Conservation (phyloP, 2,329 filamentous ascomycete species). For the Neofusicoccum umdonicola region DNA sequence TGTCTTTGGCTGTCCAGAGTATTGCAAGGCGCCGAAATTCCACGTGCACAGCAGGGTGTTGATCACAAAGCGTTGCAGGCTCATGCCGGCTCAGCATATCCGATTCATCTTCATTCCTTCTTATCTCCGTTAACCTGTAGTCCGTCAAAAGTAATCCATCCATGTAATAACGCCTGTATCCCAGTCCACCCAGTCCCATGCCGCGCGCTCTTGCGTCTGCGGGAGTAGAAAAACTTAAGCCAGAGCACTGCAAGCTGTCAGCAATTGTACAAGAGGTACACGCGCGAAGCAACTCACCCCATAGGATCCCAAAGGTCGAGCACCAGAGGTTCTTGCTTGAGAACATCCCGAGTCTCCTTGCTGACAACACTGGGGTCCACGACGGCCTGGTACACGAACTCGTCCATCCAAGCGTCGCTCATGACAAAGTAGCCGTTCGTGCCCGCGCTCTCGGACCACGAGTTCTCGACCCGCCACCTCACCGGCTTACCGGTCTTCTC, state of each 20-base stretch:
- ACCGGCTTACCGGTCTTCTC: constrained; percentile 57
- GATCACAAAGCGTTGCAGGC: too few relatives aligned
- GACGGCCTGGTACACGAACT: constrained; percentile 82
- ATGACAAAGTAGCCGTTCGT: constrained; percentile 86
- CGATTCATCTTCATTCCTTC: too few relatives aligned
- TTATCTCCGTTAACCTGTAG: neutral
- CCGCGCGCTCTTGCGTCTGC: neutral
- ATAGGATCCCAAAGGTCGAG: constrained; percentile 71
- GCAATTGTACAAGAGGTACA: neutral
- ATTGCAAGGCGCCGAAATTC: too few relatives aligned
- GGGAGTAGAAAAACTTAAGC: neutral
- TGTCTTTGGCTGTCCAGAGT: too few relatives aligned
- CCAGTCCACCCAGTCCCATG: neutral
- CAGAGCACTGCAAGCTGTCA: neutral
- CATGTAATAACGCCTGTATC: neutral
- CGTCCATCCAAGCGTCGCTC: constrained; percentile 65
- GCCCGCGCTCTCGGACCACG: constrained; percentile 70
- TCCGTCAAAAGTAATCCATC: neutral
- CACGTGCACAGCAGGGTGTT: too few relatives aligned
- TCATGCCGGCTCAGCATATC: too few relatives aligned
- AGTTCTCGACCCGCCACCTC: constrained; percentile 85
- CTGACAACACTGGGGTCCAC: constrained; percentile 64
- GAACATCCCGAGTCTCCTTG: constrained; percentile 66
- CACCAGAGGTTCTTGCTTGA: constrained; percentile 68
- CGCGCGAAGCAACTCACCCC: constrained; percentile 43